Evolutionary conservation across 208 protist genomes (phyloP), one percentile per base, ranked within the genome.

Genomic region (Porcisia deanei): DNA sequence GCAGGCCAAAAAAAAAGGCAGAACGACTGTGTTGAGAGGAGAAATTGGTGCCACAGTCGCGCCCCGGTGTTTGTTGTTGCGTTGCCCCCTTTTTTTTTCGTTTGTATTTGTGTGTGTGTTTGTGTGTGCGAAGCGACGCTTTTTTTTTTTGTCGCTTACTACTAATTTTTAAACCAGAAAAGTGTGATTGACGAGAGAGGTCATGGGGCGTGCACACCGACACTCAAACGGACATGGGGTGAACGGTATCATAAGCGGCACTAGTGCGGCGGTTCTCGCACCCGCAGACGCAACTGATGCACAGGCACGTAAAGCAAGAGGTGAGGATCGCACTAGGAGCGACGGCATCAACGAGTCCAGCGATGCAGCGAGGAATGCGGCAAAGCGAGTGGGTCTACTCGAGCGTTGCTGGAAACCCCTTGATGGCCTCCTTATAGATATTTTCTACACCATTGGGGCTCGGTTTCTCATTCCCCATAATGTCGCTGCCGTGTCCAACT

Each of bases 371-470:
- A 58, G n/a, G 16, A 71, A 52, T 20, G 12, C 14, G 45, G 9
- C 3, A 41, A 61, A 37, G 47, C 45, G 14, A 16, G 6, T 3
- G 16, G 58, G 6, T 16, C 34, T 45, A 49, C 65, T 55, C 37
- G n/a, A 37, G 10, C 64, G 58, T 34, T 68, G 9, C 52, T 75
- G 72, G 72, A 54, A 61, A 34, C 18, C 10, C 3, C 18, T 73
- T 1, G 66, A 71, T 4, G 9, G 6, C 41, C 8, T 57, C 9
- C 16, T 69, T 1, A 52, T 16, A 7, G 73, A 77, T 22, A 64
- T 82, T 14, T 57, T 52, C 68, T 72, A 74, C 52, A 75, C 72
- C 14, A 72, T 82, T 39, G 78, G 77, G 14, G 78, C 77, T 39
- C 78, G 78, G 14, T 82, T 82, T 34, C 59, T 75, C 45, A 67